These are phyloP conservation scores for Ganoderma resinaceum DNA, from an alignment of 1,284 basidiomycete genomes.

Conservation along the genomic window DNA sequence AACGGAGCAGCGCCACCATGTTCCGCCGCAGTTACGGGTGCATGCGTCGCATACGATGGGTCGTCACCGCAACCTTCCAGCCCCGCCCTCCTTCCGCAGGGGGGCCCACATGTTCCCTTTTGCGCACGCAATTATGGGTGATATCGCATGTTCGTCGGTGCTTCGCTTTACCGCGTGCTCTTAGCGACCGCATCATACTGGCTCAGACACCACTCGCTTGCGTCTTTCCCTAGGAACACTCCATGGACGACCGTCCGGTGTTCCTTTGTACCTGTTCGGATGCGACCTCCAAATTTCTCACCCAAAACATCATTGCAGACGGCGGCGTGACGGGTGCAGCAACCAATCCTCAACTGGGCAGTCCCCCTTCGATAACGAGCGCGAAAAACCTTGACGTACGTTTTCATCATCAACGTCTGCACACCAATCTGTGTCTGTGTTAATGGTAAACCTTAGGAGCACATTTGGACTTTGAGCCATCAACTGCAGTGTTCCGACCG, in stretches of 20 bases:
- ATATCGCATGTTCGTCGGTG: slow-evolving; percentile 16
- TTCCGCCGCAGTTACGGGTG: neutral
- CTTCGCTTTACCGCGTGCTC: neutral
- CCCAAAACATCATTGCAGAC: neutral
- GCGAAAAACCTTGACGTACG: neutral
- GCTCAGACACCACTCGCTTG: slow-evolving; percentile 6
- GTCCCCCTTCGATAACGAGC: neutral
- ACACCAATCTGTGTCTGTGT: neutral
- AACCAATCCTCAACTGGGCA: neutral
- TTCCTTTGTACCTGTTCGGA: neutral
- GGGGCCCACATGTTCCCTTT: neutral
- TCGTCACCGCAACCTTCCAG: neutral
- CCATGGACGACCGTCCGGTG: neutral
- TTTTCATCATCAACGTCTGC: neutral
- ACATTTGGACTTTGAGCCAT: neutral
- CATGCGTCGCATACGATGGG: slow-evolving; percentile 1
- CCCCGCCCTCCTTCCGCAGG: neutral
- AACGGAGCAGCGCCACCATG: slow-evolving; percentile 12
- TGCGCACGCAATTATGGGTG: slow-evolving; percentile 18
- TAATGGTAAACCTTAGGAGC: neutral
- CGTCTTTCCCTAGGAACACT: slow-evolving; percentile 9
- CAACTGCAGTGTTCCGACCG: neutral
- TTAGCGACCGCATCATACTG: slow-evolving; percentile 16
- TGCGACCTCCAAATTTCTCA: neutral
- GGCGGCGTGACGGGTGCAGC: neutral